Percentiles rank a stretch among this genome's conserved stretches.
Evolutionary conservation across 176 grass and related monocot genomes (phyloP).

Genomic region (Phragmites australis): DNA sequence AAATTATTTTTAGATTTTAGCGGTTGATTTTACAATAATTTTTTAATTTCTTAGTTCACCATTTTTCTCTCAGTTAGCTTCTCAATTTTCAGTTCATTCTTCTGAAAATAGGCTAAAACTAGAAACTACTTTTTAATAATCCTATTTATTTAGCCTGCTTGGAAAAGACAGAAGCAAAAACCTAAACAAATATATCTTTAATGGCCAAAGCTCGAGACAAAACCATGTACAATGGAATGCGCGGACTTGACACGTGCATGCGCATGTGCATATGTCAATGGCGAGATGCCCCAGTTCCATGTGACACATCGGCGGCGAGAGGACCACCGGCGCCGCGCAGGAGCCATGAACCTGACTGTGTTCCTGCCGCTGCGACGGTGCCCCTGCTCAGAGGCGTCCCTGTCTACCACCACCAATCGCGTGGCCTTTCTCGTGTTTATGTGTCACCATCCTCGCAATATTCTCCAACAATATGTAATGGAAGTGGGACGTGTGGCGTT

Average conservation of each 20-base stretch:
- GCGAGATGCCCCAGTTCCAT: background rate
- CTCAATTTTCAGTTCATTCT: too few species aligned
- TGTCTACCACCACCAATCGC: background rate
- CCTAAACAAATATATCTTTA: too few species aligned
- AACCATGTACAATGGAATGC: background rate
- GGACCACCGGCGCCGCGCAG: constrained; percentile 6
- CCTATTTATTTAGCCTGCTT: too few species aligned
- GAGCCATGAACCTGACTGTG: constrained; percentile 31
- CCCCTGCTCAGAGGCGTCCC: constrained; percentile 5
- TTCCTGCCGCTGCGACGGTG: background rate
- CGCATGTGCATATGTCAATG: background rate
- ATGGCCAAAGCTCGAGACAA: background rate
- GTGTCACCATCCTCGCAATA: background rate
- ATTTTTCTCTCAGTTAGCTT: too few species aligned
- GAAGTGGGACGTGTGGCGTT: background rate
- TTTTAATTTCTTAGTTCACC: too few species aligned
- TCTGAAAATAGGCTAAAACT: too few species aligned
- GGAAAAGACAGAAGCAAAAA: too few species aligned
- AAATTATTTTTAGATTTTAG: too few species aligned
- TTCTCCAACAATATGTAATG: background rate
- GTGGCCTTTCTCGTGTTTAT: background rate
- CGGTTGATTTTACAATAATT: too few species aligned
- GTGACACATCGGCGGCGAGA: background rate
- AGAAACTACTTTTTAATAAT: too few species aligned
- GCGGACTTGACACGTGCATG: background rate